These are phyloP conservation scores for Beauveria australis DNA, from an alignment of 2,329 filamentous ascomycete species.

Conservation along the genomic window DNA sequence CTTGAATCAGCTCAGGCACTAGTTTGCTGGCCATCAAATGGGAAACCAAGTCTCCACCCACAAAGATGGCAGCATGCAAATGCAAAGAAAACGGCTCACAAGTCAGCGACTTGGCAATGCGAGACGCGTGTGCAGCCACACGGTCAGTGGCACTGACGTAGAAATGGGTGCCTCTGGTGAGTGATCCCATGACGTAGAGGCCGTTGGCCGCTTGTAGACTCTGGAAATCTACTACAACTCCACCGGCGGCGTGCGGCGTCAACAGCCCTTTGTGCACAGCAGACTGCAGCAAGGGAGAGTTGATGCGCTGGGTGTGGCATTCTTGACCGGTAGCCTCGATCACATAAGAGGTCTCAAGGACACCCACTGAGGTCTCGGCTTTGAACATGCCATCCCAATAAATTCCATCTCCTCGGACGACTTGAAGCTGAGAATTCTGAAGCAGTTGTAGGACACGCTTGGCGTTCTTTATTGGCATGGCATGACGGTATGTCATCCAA, in stretches of 20 bases:
- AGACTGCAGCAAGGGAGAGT: slow-evolving; percentile 1
- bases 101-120: slow-evolving; percentile 6
- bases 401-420: background rate
- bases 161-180: slow-evolving; percentile 9
- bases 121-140: slow-evolving; percentile 8
- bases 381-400: slow-evolving; percentile 2
- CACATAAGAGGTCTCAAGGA: background rate
- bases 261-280: slow-evolving; percentile 2
- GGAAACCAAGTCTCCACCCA: background rate
- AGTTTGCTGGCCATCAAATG: slow-evolving; percentile 7
- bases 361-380: slow-evolving; percentile 3
- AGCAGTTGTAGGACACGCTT: background rate
- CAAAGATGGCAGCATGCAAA: slow-evolving; percentile 4
- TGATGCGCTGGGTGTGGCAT: background rate
- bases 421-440: background rate
- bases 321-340: slow-evolving; percentile 8
- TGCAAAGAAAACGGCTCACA: background rate
- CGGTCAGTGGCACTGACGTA: slow-evolving; percentile 10
- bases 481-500: slow-evolving; percentile 11
- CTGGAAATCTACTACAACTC: slow-evolving; percentile 6
- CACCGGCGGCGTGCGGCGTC: slow-evolving; percentile 4
- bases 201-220: background rate
- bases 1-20: background rate
- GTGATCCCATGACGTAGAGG: slow-evolving; percentile 7
- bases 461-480: slow-evolving; percentile 9